These are phyloP conservation scores for Fusarium marasasianum DNA, from an alignment of 2,329 filamentous ascomycete species.

Conservation along the genomic window DNA sequence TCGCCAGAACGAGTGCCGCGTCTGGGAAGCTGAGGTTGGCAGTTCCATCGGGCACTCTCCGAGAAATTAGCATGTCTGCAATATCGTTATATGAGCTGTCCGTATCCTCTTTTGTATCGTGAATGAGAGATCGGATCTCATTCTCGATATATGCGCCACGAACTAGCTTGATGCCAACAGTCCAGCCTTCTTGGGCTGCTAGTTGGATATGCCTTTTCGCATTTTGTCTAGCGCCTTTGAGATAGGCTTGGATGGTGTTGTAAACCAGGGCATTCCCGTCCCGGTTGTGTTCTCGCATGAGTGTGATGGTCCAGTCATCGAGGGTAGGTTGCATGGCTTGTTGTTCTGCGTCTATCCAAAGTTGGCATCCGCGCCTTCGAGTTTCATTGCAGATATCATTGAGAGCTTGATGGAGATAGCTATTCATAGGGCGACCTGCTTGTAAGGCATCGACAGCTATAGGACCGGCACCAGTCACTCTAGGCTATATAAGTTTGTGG, in stretches of 20 bases:
- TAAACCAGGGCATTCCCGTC: constrained; percentile 47
- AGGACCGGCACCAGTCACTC: constrained; percentile 54
- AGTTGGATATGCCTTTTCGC: constrained; percentile 56
- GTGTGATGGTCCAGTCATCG: constrained; percentile 42
- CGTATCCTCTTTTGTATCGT: constrained; percentile 61
- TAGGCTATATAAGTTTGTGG: constrained; percentile 23
- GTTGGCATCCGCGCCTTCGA: constrained; percentile 48
- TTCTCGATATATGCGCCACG: constrained; percentile 64
- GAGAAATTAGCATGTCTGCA: constrained; percentile 56
- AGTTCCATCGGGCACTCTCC: constrained; percentile 31
- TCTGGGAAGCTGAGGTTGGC: constrained; percentile 50
- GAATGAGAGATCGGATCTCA: constrained; percentile 59
- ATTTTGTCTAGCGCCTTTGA: constrained; percentile 56
- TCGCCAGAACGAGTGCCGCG: constrained; percentile 61
- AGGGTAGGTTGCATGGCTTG: constrained; percentile 54
- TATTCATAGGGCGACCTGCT: constrained; percentile 45
- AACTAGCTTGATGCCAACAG: constrained; percentile 64
- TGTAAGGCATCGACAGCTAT: constrained; percentile 51
- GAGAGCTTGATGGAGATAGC: constrained; percentile 52
- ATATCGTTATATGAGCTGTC: constrained; percentile 61
- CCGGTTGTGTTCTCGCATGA: constrained; percentile 53
- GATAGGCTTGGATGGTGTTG: constrained; percentile 67
- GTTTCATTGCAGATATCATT: constrained; percentile 51
- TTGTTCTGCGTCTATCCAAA: constrained; percentile 58
- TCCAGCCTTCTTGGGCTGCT: constrained; percentile 59